Conservation (phyloP, 345 rosid species). For the Hibiscus syriacus region DNA sequence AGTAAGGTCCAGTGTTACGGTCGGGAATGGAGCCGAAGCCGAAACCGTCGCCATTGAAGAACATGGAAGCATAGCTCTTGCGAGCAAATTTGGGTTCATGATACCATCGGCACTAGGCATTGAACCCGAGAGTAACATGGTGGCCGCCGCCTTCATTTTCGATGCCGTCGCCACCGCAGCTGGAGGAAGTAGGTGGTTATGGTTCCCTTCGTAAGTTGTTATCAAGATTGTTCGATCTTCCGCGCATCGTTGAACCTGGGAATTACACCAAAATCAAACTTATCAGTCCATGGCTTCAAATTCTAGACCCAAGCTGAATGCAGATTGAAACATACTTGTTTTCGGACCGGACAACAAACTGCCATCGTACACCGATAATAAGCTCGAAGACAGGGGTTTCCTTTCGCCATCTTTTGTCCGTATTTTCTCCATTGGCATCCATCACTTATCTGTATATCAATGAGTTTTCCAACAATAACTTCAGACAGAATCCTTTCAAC, state of each 20-base stretch:
- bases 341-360: slow-evolving; percentile 62
- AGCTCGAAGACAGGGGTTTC: slow-evolving; percentile 23
- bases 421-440: too few species aligned
- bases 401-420: too few species aligned
- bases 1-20: neutral
- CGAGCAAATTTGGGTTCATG: neutral
- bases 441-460: slow-evolving; percentile 10
- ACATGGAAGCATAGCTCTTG: neutral
- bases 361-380: slow-evolving; percentile 73
- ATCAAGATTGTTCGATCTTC: neutral
- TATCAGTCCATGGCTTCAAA: neutral
- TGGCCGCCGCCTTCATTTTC: neutral
- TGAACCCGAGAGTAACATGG: neutral
- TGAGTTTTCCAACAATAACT: neutral
- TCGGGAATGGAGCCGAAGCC: neutral
- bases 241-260: neutral
- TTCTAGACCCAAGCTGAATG: neutral
- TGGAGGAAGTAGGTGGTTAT: neutral
- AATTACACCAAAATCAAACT: neutral
- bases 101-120: neutral
- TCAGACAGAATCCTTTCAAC: neutral
- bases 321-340: slow-evolving; percentile 33
- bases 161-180: neutral
- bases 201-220: neutral
- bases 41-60: neutral